phyloP scores from a whole-genome alignment of 1,284 basidiomycete species.

The Vanrija pseudolonga region DNA sequence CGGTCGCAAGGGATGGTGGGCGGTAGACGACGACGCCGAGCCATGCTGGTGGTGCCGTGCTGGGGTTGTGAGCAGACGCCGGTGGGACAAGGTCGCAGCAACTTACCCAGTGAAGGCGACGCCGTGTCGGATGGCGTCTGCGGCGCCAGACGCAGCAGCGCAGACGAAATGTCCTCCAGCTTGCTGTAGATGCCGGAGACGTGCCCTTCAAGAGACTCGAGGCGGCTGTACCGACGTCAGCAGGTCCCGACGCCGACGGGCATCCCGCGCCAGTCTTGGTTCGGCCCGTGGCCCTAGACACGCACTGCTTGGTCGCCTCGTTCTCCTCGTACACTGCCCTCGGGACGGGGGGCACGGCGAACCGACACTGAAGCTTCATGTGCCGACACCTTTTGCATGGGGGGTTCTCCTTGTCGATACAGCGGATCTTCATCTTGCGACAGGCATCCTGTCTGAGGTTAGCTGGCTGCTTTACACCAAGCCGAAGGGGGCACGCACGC shows the following conservation, averaged over 20 bases:
- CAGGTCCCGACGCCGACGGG: no score
- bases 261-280: no score
- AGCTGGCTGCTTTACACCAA: no score
- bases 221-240: constrained; percentile 4
- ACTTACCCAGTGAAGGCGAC: no score
- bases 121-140: background rate
- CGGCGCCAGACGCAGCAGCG: background rate
- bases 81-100: background rate
- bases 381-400: constrained; percentile 20
- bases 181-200: constrained; percentile 15
- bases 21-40: background rate
- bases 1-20: background rate
- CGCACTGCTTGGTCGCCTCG: background rate
- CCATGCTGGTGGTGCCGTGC: background rate
- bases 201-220: constrained; percentile 12
- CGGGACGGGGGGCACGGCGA: background rate
- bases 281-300: background rate
- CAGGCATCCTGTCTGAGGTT: constrained; percentile 28
- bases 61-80: background rate
- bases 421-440: constrained; percentile 56
- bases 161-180: constrained; percentile 12
- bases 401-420: constrained; percentile 71
- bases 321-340: background rate
- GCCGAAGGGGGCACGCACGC: no score
- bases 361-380: constrained; percentile 12